These are phyloP conservation scores for Lathyrus oleraceus DNA, from an alignment of 306 rosid species.

Conservation along the genomic window DNA sequence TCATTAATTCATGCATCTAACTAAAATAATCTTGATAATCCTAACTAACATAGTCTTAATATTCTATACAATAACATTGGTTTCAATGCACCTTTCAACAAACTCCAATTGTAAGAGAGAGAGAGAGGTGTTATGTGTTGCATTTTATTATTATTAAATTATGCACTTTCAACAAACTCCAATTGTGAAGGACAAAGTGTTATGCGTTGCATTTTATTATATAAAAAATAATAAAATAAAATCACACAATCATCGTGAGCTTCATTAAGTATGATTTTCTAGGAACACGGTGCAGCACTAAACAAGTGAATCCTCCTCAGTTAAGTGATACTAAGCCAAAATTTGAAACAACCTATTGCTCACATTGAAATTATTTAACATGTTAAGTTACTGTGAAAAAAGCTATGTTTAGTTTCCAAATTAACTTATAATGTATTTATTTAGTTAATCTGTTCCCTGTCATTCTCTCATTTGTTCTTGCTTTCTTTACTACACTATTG, in stretches of 20 bases:
- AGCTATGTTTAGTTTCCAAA: background rate
- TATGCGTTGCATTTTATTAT: constrained; percentile 2
- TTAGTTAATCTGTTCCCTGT: background rate
- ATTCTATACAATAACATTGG: background rate
- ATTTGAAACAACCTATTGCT: background rate
- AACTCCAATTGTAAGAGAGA: constrained; percentile 1
- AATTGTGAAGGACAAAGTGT: background rate
- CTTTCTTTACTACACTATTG: background rate
- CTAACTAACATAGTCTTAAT: constrained; percentile 23
- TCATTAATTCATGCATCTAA: constrained; percentile 3
- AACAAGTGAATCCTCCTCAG: background rate
- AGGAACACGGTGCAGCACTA: background rate
- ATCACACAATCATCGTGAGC: constrained; percentile 11
- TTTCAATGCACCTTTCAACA: constrained; percentile 22
- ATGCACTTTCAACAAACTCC: background rate
- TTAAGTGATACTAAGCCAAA: background rate
- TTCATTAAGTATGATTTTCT: constrained; percentile 10
- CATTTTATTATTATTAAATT: background rate
- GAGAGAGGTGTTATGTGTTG: background rate
- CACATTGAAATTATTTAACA: background rate
- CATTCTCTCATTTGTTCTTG: background rate
- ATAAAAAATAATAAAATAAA: background rate
- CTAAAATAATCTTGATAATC: constrained; percentile 27
- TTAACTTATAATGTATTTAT: background rate
- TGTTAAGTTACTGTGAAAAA: background rate